Evolutionary conservation across 257 asterid species (phyloP).

Genomic region (Solanum chiquidenum): DNA sequence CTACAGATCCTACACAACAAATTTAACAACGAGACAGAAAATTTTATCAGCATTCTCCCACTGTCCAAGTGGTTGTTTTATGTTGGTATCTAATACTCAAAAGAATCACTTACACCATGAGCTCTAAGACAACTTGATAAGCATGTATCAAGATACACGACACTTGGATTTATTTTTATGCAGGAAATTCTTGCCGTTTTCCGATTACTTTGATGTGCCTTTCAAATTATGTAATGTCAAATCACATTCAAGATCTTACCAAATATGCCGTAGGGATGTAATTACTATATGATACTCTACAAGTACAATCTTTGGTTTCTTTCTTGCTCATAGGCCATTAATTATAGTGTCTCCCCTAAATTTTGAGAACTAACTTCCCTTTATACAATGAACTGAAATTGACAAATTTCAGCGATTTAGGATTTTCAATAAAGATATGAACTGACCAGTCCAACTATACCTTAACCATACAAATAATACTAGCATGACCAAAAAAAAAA

Average conservation of each 20-base stretch:
- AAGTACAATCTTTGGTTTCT: not conserved
- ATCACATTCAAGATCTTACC: not conserved
- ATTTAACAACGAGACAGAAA: no score
- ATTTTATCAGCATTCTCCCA: no score
- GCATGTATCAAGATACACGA: not conserved
- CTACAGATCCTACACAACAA: no score
- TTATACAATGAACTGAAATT: no score
- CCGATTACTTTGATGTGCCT: not conserved
- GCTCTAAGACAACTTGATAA: not conserved
- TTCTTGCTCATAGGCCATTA: not conserved
- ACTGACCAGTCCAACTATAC: not conserved
- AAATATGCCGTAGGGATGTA: not conserved
- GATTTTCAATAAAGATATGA: not conserved
- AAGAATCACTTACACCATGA: not conserved
- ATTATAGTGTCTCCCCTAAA: not conserved
- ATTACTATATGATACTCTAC: not conserved
- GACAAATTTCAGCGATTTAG: no score
- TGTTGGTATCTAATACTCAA: not conserved
- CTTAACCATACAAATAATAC: not conserved
- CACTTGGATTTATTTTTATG: not conserved
- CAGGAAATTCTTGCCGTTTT: not conserved
- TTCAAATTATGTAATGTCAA: not conserved
- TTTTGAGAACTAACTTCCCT: no score
- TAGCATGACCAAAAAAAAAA: not conserved
- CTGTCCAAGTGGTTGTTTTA: not conserved